phyloP scores from a whole-genome alignment of 2,329 filamentous ascomycete genomes.

The Colletotrichum spaethianum region DNA sequence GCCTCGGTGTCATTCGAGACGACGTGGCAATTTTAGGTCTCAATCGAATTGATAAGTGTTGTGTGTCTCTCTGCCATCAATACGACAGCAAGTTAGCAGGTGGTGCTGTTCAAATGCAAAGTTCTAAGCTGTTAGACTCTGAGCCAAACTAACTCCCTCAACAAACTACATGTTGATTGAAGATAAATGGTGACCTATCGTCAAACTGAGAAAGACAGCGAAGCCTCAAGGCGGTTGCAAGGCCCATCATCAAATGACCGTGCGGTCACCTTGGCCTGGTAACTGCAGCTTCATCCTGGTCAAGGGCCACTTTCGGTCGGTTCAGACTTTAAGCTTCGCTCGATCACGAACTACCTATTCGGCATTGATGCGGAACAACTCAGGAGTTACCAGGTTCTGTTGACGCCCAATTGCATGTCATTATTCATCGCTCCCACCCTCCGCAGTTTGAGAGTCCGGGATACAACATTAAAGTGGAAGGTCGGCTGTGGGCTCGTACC shows the following conservation, averaged over 20 bases:
- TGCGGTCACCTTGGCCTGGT: neutral
- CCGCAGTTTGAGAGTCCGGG: neutral
- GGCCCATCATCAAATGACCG: neutral
- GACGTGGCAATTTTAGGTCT: no score
- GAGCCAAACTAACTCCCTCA: no score
- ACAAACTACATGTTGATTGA: no score
- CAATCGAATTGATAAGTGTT: no score
- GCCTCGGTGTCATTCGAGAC: no score
- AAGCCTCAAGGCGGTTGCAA: no score
- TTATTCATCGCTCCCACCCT: slow-evolving; percentile 11
- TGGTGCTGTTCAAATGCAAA: no score
- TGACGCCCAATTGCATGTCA: slow-evolving; percentile 9
- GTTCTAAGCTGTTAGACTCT: no score
- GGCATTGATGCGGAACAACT: neutral
- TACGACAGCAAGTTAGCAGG: no score
- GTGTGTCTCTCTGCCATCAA: no score
- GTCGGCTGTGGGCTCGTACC: slow-evolving; percentile 18
- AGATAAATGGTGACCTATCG: neutral
- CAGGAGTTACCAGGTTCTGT: slow-evolving; percentile 13
- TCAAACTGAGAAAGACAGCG: neutral
- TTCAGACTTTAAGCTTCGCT: neutral
- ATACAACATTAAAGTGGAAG: slow-evolving; percentile 27
- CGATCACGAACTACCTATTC: neutral
- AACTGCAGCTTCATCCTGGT: neutral
- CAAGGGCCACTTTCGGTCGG: neutral